Percentiles rank a stretch among this genome's conserved stretches.
These are phyloP conservation scores for Cichorium intybus DNA, from an alignment of 140 eudicot genomes.

Conservation along the genomic window DNA sequence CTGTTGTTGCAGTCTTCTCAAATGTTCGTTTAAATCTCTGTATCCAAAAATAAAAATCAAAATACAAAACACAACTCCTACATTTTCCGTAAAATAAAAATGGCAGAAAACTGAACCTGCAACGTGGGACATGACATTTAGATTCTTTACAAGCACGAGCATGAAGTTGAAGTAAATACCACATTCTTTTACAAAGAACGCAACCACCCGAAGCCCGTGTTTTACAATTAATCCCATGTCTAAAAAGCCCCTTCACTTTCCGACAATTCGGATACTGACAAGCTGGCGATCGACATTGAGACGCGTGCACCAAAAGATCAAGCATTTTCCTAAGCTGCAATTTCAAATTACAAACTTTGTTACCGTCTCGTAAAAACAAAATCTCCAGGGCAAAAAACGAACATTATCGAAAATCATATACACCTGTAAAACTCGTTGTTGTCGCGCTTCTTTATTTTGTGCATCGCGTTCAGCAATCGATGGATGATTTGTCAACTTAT, in stretches of 20 bases:
- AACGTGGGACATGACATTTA: slow-evolving; percentile 83
- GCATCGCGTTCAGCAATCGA: slow-evolving; percentile 84
- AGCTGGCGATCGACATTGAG: slow-evolving; percentile 82
- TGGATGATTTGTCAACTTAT: slow-evolving; percentile 73
- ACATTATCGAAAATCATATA: not conserved
- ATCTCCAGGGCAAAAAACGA: too few relatives aligned
- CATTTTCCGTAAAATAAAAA: not conserved
- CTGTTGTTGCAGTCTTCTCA: slow-evolving; percentile 79
- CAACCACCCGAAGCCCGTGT: slow-evolving; percentile 85
- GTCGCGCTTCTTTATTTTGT: slow-evolving; percentile 93
- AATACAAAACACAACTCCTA: not conserved
- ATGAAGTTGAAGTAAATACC: slow-evolving; percentile 97
- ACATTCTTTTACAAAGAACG: slow-evolving; percentile 83
- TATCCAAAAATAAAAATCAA: slow-evolving; percentile 5
- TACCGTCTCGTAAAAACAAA: slow-evolving; percentile 3
- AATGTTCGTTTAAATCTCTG: slow-evolving; percentile 86
- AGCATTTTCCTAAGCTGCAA: slow-evolving; percentile 96
- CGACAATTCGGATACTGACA: slow-evolving; percentile 85
- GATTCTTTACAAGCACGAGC: slow-evolving; percentile 97
- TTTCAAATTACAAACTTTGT: too few relatives aligned
- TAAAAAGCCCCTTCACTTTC: slow-evolving; percentile 94
- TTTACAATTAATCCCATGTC: slow-evolving; percentile 84
- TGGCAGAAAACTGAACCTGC: too few relatives aligned
- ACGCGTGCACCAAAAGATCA: slow-evolving; percentile 88
- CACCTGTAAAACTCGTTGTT: slow-evolving; percentile 82